phyloP scores from a whole-genome alignment of 192 early-diverging fungal genomes.

The Umbelopsis sp. region DNA sequence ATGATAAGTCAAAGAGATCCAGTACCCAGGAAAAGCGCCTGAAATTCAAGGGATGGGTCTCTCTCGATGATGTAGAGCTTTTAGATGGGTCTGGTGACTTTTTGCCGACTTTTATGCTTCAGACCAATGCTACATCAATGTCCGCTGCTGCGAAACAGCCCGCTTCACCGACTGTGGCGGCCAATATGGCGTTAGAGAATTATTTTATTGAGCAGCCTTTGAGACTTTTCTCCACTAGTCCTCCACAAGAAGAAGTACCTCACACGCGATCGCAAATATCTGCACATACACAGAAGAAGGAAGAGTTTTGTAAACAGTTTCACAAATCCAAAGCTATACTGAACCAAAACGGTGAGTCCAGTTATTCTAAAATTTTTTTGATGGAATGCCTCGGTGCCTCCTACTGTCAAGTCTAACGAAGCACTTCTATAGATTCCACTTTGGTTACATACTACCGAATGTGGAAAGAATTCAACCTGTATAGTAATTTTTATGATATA shows the following conservation, averaged over 20 bases:
- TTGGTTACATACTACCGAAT: constrained; percentile 19
- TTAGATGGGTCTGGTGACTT: constrained; percentile 25
- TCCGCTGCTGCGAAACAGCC: neutral
- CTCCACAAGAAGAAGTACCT: constrained; percentile 13
- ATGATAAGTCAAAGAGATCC: neutral
- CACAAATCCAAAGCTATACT: constrained; percentile 6
- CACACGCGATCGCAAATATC: neutral
- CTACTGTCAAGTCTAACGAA: neutral
- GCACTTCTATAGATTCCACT: constrained; percentile 1
- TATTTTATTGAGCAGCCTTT: constrained; percentile 28
- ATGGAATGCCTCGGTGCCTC: neutral
- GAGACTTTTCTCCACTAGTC: neutral
- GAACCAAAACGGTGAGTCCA: constrained; percentile 8
- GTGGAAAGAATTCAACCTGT: constrained; percentile 24
- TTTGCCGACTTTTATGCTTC: constrained; percentile 13
- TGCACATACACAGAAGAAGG: constrained; percentile 1
- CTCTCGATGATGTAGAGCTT: constrained; percentile 32
- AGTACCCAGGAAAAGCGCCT: constrained; percentile 8
- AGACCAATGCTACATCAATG: neutral
- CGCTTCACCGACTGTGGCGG: constrained; percentile 12
- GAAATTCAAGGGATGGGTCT: constrained; percentile 40
- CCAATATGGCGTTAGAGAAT: neutral
- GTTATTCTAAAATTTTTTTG: neutral
- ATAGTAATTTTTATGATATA: constrained; percentile 26
- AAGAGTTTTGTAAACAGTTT: constrained; percentile 20